Evolutionary conservation across 208 protist species (phyloP).

Genomic region (Sergeia podlipaevii): DNA sequence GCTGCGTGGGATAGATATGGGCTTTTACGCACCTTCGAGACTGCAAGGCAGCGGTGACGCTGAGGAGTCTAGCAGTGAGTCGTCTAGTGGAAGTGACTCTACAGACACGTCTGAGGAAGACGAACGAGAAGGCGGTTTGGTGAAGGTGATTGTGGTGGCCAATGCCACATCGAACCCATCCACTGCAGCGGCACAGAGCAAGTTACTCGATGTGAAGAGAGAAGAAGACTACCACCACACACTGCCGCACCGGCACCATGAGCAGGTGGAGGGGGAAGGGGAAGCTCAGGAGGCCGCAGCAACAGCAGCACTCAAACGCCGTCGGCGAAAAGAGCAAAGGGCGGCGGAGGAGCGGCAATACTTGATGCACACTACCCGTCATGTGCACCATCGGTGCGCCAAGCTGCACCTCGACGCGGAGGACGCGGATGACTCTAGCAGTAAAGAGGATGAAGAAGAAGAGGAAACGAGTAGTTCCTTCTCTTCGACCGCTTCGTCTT

Average conservation of each 20-base stretch:
- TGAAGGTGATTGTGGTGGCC: conserved; percentile 19
- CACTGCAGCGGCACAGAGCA: background rate
- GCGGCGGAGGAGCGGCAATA: conserved; percentile 28
- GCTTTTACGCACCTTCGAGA: too few species aligned
- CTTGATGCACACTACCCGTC: conserved; percentile 35
- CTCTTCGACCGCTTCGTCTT: too few species aligned
- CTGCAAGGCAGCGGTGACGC: conserved; percentile 3
- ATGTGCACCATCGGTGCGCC: conserved; percentile 48
- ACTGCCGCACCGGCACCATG: background rate
- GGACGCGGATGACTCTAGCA: conserved; percentile 18
- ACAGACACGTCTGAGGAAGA: conserved; percentile 26
- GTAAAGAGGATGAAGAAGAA: conserved; percentile 7
- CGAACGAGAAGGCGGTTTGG: conserved; percentile 20
- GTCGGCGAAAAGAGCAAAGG: conserved; percentile 17
- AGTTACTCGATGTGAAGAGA: background rate
- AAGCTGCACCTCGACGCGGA: conserved; percentile 39
- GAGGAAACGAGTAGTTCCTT: conserved; percentile 7
- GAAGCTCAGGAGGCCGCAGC: background rate
- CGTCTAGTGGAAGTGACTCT: too few species aligned
- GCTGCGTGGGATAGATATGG: too few species aligned
- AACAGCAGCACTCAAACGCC: background rate
- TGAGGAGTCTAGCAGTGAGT: too few species aligned
- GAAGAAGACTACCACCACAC: background rate
- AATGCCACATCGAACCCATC: background rate
- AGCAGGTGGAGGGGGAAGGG: too few species aligned